phyloP scores from a whole-genome alignment of 73 alveolate genomes.

The Effrenium voratum region DNA sequence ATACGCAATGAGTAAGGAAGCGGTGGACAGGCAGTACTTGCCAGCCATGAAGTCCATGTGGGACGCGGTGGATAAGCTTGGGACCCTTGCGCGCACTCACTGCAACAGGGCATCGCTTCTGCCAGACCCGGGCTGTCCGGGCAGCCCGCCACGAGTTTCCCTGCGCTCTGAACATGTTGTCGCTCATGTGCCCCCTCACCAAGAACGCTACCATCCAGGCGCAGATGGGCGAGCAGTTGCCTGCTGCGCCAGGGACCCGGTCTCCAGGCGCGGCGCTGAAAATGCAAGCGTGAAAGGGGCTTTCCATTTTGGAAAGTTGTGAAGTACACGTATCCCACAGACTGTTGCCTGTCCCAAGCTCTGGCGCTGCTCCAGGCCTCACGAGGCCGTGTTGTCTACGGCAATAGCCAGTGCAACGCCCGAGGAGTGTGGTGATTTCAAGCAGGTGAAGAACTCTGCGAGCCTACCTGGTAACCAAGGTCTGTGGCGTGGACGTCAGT shows the following conservation, averaged over 20 bases:
- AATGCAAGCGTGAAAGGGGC: too few species aligned
- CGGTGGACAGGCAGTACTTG: slow-evolving; percentile 31
- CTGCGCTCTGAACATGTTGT: slow-evolving; percentile 7
- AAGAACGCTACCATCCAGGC: background rate
- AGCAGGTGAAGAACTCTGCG: background rate
- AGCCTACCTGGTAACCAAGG: background rate
- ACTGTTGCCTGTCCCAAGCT: too few species aligned
- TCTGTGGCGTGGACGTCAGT: slow-evolving; percentile 5
- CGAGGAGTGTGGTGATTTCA: slow-evolving; percentile 1
- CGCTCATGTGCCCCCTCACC: background rate
- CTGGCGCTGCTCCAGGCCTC: too few species aligned
- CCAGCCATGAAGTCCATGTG: slow-evolving; percentile 43
- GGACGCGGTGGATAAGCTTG: background rate
- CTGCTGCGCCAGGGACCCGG: too few species aligned
- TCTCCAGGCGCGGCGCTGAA: too few species aligned
- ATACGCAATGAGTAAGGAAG: too few species aligned
- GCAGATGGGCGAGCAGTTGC: background rate
- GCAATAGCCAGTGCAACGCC: background rate
- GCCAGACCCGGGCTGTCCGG: background rate
- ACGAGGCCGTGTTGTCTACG: background rate
- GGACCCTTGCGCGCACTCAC: background rate
- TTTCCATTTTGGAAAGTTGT: too few species aligned
- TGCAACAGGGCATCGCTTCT: background rate
- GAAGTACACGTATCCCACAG: too few species aligned
- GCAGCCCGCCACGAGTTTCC: slow-evolving; percentile 45